Evolutionary conservation across 768 basidiomycete genomes (phyloP), one percentile per base, ranked within the genome.

Genomic region (Pulveroboletus sp.): DNA sequence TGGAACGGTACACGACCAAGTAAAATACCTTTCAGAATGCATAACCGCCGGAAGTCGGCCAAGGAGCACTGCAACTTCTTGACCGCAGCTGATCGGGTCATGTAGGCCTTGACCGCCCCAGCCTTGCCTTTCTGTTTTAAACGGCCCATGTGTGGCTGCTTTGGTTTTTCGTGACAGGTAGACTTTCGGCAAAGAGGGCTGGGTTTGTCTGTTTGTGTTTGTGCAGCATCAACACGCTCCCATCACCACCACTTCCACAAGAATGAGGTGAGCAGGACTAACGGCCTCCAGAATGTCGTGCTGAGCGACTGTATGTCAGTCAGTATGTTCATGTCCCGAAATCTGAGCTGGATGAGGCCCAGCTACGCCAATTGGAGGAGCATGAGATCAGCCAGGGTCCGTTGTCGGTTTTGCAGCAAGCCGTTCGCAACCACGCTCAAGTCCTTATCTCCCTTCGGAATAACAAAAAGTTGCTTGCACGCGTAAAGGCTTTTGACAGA

Each of bases 361-460:
- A 98, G 73, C 78, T 98, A 43, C 87, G 93, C 50, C 89, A 93
- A 62, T 76, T 99, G 52, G 95, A 98, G 71, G 96, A 99, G 69
- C 93, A 96, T 66, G 93, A 98, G 73, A 96, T 98, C 71, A 93
- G 90, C 50, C 94, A 97, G 71, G 94, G 93, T n/a, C 93, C 93
- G 21, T 71, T 96, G 67, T 94, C 93, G 36, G 93, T 96, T 43
- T 78, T 96, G 46, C 96, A 99, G 70, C 93, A 96, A 69, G 90
- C 94, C 30, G 96, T 99, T 59, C 81, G 96, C 70, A 95, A 97
- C 70, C 92, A 96, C 71, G 86, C 94, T 11, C 96, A 99, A 74
- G 89, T 99, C 57, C 83, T 99, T 56, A 94, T 99, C 64, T 94
- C 93, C 17, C 77, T 99, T 49, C 78, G 96, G 61, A 99, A 98